Conservation (phyloP, 192 early-diverging fungal species). For the Podila horticola region DNA sequence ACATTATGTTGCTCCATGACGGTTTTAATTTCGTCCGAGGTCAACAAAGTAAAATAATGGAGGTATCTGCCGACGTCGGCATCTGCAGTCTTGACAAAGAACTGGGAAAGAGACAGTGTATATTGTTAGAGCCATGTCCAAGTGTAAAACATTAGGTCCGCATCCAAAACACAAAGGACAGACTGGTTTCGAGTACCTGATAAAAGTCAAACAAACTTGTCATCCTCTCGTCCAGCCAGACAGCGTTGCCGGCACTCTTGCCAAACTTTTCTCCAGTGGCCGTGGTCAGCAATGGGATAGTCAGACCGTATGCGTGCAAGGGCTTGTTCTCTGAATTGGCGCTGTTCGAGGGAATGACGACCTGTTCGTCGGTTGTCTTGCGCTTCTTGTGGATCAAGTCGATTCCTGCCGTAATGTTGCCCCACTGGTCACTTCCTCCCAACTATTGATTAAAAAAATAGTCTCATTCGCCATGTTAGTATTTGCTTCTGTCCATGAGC, state of each 20-base stretch:
- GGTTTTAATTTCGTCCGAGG: slow-evolving; percentile 63
- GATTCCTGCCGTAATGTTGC: slow-evolving; percentile 94
- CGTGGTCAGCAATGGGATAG: slow-evolving; percentile 87
- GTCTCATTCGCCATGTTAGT: background rate
- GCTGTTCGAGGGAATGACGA: slow-evolving; percentile 15
- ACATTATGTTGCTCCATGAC: slow-evolving; percentile 76
- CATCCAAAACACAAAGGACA: background rate
- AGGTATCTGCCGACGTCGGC: slow-evolving; percentile 80
- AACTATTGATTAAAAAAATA: slow-evolving; percentile 60
- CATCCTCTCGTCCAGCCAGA: slow-evolving; percentile 89
- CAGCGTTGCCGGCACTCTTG: slow-evolving; percentile 95
- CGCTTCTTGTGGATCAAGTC: slow-evolving; percentile 85
- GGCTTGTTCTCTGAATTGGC: slow-evolving; percentile 3
- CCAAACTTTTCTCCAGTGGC: slow-evolving; percentile 96
- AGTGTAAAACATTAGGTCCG: background rate
- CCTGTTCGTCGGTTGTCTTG: slow-evolving; percentile 26
- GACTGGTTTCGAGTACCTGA: slow-evolving; percentile 66
- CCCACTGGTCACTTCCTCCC: slow-evolving; percentile 98
- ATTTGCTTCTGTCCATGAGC: no score
- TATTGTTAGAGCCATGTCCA: background rate
- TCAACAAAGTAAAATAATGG: slow-evolving; percentile 84
- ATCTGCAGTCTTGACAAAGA: slow-evolving; percentile 89
- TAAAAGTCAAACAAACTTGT: slow-evolving; percentile 92
- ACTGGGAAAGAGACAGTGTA: slow-evolving; percentile 51
- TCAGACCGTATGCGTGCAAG: slow-evolving; percentile 79